phyloP scores from a whole-genome alignment of 2,329 filamentous ascomycete species.

The Alternaria sp. region DNA sequence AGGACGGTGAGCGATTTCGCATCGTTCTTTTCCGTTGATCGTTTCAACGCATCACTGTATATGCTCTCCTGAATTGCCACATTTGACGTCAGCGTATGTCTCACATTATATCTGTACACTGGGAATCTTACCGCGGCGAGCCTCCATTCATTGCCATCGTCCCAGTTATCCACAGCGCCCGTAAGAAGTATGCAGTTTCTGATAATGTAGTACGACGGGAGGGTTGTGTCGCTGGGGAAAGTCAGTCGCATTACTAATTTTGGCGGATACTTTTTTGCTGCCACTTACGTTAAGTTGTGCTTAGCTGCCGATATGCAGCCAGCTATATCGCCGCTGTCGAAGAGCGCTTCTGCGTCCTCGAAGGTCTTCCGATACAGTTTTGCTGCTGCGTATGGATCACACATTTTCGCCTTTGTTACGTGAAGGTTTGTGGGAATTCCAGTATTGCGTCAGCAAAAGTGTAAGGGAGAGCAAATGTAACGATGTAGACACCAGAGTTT shows the following conservation, averaged over 20 bases:
- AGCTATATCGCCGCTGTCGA: background rate
- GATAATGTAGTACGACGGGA: background rate
- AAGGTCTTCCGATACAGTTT: background rate
- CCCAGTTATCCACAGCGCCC: background rate
- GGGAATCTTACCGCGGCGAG: background rate
- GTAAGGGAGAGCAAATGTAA: background rate
- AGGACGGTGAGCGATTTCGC: fast-evolving
- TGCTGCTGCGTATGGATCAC: background rate
- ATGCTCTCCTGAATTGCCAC: background rate
- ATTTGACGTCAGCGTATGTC: background rate
- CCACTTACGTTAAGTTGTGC: background rate
- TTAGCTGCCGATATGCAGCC: background rate
- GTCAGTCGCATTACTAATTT: background rate
- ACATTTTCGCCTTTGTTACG: background rate
- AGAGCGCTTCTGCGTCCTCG: background rate
- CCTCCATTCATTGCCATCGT: background rate
- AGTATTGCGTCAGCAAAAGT: background rate
- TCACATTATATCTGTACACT: background rate
- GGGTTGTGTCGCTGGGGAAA: background rate
- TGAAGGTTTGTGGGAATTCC: background rate
- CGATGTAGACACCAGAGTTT: background rate
- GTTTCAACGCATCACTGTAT: fast-evolving
- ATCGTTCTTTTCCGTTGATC: background rate
- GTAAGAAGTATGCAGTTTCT: background rate
- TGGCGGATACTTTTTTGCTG: background rate